phyloP scores from a whole-genome alignment of 1,139 yeast genomes.

The Geotrichum klebahnii region DNA sequence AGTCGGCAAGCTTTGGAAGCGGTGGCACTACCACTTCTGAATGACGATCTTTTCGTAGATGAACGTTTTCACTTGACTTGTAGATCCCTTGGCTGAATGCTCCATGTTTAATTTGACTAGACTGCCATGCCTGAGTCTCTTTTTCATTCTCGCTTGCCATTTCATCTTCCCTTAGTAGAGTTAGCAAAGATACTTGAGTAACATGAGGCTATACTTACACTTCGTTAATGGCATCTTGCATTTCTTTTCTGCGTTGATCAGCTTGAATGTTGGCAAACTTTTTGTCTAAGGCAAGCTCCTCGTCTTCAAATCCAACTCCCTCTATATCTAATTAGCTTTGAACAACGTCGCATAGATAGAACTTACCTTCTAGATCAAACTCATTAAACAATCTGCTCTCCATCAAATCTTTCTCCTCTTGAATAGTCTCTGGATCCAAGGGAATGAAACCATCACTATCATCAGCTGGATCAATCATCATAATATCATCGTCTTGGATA shows the following conservation, averaged over 20 bases:
- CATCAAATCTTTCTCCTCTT: conserved; percentile 35
- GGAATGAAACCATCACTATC: conserved; percentile 20
- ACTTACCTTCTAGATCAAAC: conserved; percentile 27
- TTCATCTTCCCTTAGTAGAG: conserved; percentile 6
- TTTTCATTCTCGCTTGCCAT: conserved; percentile 3
- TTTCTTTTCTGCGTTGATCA: conserved; percentile 38
- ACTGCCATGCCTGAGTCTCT: conserved; percentile 7
- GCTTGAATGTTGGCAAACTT: conserved; percentile 31
- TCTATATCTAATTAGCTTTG: conserved; percentile 24
- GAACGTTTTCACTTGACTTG: too few species aligned
- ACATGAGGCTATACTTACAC: conserved; percentile 16
- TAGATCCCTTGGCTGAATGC: neutral
- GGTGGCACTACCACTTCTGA: neutral
- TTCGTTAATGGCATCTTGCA: conserved; percentile 41
- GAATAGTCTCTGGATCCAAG: conserved; percentile 24
- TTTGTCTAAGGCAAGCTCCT: conserved; percentile 39
- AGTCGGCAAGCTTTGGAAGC: conserved; percentile 2
- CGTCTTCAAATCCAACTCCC: conserved; percentile 40
- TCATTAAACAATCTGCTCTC: conserved; percentile 29
- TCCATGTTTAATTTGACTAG: conserved; percentile 3
- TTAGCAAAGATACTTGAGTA: neutral
- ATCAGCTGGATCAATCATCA: neutral
- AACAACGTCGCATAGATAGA: too few species aligned
- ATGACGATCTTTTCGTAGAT: neutral
- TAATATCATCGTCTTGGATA: conserved; percentile 1